These are phyloP conservation scores for Botrytis deweyae DNA, from an alignment of 2,329 filamentous ascomycete species.

Conservation along the genomic window DNA sequence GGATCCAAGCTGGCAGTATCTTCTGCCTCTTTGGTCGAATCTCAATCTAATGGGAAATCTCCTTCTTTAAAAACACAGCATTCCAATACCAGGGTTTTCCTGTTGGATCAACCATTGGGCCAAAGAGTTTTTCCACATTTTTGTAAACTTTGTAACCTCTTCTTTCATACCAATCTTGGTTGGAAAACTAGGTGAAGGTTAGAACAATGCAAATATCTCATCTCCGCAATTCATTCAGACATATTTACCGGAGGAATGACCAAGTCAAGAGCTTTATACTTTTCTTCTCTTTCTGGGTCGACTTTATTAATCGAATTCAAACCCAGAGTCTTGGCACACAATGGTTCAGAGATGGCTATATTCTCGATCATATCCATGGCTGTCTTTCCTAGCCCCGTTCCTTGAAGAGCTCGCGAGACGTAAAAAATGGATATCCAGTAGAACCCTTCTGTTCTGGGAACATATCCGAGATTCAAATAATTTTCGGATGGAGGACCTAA, in stretches of 20 bases:
- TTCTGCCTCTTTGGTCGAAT: background rate
- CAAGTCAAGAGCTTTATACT: slow-evolving; percentile 24
- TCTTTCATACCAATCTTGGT: slow-evolving; percentile 35
- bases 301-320: slow-evolving; percentile 28
- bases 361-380: slow-evolving; percentile 32
- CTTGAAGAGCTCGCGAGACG: slow-evolving; percentile 33
- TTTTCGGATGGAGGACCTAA: slow-evolving; percentile 24
- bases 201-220: background rate
- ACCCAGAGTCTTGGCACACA: slow-evolving; percentile 30
- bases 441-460: slow-evolving; percentile 23
- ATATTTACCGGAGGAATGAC: slow-evolving; percentile 24
- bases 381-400: slow-evolving; percentile 29
- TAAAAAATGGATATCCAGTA: slow-evolving; percentile 35
- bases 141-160: slow-evolving; percentile 32
- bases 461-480: slow-evolving; percentile 20
- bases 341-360: slow-evolving; percentile 28
- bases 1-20: background rate
- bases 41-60: slow-evolving; percentile 10
- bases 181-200: slow-evolving; percentile 28
- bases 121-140: slow-evolving; percentile 22
- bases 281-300: slow-evolving; percentile 24
- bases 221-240: background rate
- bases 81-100: slow-evolving; percentile 28
- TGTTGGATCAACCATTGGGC: slow-evolving; percentile 23
- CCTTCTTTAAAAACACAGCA: slow-evolving; percentile 32